A percentile compares a stretch with the other conserved stretches of the same genome.
Evolutionary conservation across 176 grass and related monocot genomes (phyloP).

Genomic region (Musa schizocarpa): DNA sequence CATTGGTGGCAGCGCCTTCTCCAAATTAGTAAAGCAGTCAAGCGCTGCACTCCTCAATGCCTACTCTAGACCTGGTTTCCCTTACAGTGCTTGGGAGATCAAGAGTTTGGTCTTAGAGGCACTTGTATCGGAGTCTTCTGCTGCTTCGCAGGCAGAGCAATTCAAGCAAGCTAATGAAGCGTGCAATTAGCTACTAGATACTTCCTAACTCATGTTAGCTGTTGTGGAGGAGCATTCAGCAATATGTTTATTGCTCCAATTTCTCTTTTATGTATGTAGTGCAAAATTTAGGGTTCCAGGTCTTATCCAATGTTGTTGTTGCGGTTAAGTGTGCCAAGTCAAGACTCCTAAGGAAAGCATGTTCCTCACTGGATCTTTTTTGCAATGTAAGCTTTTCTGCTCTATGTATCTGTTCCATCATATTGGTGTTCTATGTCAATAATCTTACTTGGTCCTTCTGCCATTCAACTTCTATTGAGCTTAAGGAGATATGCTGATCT

Average conservation of each 20-base stretch:
- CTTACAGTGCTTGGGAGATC: slow-evolving; percentile 87
- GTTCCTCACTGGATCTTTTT: background rate
- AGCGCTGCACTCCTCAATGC: slow-evolving; percentile 82
- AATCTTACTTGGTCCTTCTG: no score
- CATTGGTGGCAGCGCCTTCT: slow-evolving; percentile 35
- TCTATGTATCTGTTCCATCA: background rate
- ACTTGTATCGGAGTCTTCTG: slow-evolving; percentile 59
- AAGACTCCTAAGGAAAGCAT: background rate
- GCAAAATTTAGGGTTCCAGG: background rate
- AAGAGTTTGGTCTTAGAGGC: slow-evolving; percentile 73
- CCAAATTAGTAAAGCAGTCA: slow-evolving; percentile 74
- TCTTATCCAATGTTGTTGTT: background rate
- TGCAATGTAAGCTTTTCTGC: background rate
- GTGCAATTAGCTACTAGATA: slow-evolving; percentile 9
- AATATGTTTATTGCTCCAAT: background rate
- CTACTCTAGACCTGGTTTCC: slow-evolving; percentile 53
- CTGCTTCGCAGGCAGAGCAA: slow-evolving; percentile 52
- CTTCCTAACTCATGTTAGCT: background rate
- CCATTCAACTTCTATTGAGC: background rate
- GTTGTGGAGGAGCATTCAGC: background rate
- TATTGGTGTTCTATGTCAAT: background rate
- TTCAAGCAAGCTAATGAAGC: slow-evolving; percentile 76
- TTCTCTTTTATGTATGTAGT: background rate
- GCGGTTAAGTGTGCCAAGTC: background rate
- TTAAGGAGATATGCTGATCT: background rate